phyloP scores from a whole-genome alignment of 2,329 filamentous ascomycete species.

The Nakataea oryzae region DNA sequence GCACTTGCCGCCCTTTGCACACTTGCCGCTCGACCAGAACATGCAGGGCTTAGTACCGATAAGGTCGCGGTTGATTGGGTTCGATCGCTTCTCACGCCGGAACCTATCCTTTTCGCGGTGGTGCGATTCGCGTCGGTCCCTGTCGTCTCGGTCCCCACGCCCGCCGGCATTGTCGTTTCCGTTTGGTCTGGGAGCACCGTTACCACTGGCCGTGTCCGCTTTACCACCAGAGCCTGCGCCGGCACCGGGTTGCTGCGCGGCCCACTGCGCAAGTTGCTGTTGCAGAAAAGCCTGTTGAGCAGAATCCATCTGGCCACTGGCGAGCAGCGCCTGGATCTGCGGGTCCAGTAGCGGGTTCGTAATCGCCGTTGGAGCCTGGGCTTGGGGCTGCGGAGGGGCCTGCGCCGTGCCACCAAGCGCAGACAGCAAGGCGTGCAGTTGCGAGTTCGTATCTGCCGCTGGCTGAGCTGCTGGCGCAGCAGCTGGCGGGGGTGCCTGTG shows the following conservation, averaged over 20 bases:
- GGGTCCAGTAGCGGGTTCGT: constrained; percentile 1
- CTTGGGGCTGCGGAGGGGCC: background rate
- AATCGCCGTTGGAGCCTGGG: background rate
- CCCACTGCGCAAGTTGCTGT: constrained; percentile 5
- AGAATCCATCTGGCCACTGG: background rate
- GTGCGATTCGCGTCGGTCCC: constrained; percentile 3
- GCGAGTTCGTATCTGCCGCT: constrained; percentile 4
- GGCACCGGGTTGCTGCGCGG: constrained; percentile 1
- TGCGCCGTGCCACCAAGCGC: constrained; percentile 1
- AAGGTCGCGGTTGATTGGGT: constrained; percentile 39
- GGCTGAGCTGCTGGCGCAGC: constrained; percentile 3
- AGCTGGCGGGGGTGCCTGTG: constrained; percentile 9
- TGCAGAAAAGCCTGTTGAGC: constrained; percentile 1
- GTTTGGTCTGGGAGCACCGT: background rate
- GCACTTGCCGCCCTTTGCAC: constrained; percentile 62
- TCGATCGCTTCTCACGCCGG: constrained; percentile 2
- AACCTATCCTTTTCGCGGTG: constrained; percentile 5
- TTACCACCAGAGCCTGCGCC: background rate
- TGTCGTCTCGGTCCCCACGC: background rate
- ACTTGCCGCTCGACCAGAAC: constrained; percentile 62
- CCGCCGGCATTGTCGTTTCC: constrained; percentile 3
- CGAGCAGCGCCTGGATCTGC: constrained; percentile 10
- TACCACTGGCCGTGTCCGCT: constrained; percentile 8
- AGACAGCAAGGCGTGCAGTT: constrained; percentile 9
- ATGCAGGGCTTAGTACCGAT: constrained; percentile 59